These are phyloP conservation scores for Berkeleyomyces basicola DNA, from an alignment of 2,329 filamentous ascomycete genomes.

Conservation along the genomic window DNA sequence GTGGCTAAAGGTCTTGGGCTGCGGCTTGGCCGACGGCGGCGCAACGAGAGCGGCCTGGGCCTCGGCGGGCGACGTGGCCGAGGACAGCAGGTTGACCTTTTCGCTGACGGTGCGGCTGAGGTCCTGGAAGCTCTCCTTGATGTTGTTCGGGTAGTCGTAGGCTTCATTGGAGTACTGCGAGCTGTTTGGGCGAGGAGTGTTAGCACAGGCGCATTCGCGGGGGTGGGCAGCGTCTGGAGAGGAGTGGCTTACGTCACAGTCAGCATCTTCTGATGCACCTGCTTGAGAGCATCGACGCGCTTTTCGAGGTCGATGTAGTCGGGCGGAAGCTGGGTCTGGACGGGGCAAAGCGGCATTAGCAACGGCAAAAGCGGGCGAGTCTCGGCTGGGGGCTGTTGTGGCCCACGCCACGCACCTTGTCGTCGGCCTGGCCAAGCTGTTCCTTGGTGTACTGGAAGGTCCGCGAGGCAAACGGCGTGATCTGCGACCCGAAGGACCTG, in stretches of 20 bases:
- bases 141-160: slow-evolving; percentile 91
- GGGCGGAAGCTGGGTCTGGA: slow-evolving; percentile 80
- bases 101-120: slow-evolving; percentile 90
- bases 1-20: slow-evolving; percentile 97
- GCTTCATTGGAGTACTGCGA: slow-evolving; percentile 83
- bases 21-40: slow-evolving; percentile 76
- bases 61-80: slow-evolving; percentile 72
- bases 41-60: slow-evolving; percentile 88
- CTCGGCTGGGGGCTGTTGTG: neutral
- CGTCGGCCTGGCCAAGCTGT: slow-evolving; percentile 84
- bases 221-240: neutral
- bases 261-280: slow-evolving; percentile 93
- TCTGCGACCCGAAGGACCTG: slow-evolving; percentile 53
- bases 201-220: neutral
- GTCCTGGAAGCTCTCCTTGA: slow-evolving; percentile 94
- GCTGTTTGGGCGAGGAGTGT: slow-evolving; percentile 27
- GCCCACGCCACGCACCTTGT: slow-evolving; percentile 48
- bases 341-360: slow-evolving; percentile 1
- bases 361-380: neutral
- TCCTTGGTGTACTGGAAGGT: slow-evolving; percentile 98
- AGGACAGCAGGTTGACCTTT: slow-evolving; percentile 80
- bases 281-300: slow-evolving; percentile 91
- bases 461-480: slow-evolving; percentile 83
- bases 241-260: slow-evolving; percentile 64
- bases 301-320: slow-evolving; percentile 99